phyloP scores from a whole-genome alignment of 1,284 basidiomycete genomes.

The Moesziomyces globuligerus region DNA sequence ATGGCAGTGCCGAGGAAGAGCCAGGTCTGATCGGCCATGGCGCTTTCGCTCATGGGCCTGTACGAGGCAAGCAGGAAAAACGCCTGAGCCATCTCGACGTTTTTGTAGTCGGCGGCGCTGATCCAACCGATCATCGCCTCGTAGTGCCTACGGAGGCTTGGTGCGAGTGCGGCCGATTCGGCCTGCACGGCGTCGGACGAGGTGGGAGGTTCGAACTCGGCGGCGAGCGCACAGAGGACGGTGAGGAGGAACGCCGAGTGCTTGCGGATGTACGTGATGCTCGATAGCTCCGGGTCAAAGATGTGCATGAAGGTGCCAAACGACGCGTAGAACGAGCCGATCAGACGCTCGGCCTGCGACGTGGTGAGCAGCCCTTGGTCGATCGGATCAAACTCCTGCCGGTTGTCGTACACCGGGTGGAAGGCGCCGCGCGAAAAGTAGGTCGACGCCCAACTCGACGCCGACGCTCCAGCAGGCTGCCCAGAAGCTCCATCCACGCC shows the following conservation, averaged over 20 bases:
- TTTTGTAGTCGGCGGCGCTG: slow-evolving; percentile 38
- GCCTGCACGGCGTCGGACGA: background rate
- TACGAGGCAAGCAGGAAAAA: slow-evolving; percentile 40
- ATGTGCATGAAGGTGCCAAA: slow-evolving; percentile 48
- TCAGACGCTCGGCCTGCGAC: slow-evolving; percentile 19
- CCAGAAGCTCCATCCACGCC: too few relatives aligned
- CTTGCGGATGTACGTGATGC: slow-evolving; percentile 43
- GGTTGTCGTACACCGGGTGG: slow-evolving; percentile 48
- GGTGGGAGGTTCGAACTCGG: slow-evolving; percentile 23
- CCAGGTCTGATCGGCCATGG: slow-evolving; percentile 49
- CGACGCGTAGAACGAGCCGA: slow-evolving; percentile 24
- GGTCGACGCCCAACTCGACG: slow-evolving; percentile 24
- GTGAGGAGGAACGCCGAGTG: slow-evolving; percentile 44
- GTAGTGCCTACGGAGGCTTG: slow-evolving; percentile 14
- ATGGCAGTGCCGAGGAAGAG: slow-evolving; percentile 36
- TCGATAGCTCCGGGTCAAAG: slow-evolving; percentile 46
- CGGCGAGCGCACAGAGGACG: slow-evolving; percentile 35
- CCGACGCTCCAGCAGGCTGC: too few relatives aligned
- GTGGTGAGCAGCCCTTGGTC: slow-evolving; percentile 25
- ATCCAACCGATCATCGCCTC: slow-evolving; percentile 33
- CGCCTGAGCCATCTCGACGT: slow-evolving; percentile 51
- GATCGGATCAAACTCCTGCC: slow-evolving; percentile 41
- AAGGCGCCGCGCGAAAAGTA: slow-evolving; percentile 51
- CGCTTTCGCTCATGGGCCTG: slow-evolving; percentile 24
- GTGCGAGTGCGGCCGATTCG: slow-evolving; percentile 14